Evolutionary conservation across 129 eudicot species (phyloP).

Genomic region (Flaveria linearis): DNA sequence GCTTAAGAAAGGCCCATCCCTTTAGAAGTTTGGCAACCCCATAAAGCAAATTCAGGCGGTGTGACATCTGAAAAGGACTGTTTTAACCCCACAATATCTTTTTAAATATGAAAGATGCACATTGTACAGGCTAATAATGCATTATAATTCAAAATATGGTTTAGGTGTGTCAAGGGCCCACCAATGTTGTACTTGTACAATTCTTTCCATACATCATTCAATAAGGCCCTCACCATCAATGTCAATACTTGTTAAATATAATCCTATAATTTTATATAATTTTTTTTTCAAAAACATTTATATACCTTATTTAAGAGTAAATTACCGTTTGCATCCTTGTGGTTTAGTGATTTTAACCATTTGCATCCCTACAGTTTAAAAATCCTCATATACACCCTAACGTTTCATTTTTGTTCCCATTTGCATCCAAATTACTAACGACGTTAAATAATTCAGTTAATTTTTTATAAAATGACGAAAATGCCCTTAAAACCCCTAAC

Average conservation of each 20-base stretch:
- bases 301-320: neutral
- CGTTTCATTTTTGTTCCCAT: no score
- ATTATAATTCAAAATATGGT: constrained; percentile 26
- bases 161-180: constrained; percentile 34
- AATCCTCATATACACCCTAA: no score
- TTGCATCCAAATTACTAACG: no score
- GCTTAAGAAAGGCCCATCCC: constrained; percentile 27
- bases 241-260: constrained; percentile 15
- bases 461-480: no score
- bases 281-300: neutral
- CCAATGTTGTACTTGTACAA: constrained; percentile 64
- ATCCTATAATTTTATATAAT: no score
- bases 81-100: constrained; percentile 31
- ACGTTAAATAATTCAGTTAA: no score
- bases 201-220: constrained; percentile 49
- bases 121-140: constrained; percentile 21
- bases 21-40: constrained; percentile 45
- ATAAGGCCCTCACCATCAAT: constrained; percentile 35
- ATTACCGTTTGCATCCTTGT: no score
- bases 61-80: constrained; percentile 34
- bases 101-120: constrained; percentile 23
- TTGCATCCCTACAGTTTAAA: no score
- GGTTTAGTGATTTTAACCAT: no score
- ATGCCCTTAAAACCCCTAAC: no score
- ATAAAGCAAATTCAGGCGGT: constrained; percentile 36